Base-by-base conservation (phyloP, 495 filamentous ascomycete genomes). In the Trichocladium antarcticum region DNA sequence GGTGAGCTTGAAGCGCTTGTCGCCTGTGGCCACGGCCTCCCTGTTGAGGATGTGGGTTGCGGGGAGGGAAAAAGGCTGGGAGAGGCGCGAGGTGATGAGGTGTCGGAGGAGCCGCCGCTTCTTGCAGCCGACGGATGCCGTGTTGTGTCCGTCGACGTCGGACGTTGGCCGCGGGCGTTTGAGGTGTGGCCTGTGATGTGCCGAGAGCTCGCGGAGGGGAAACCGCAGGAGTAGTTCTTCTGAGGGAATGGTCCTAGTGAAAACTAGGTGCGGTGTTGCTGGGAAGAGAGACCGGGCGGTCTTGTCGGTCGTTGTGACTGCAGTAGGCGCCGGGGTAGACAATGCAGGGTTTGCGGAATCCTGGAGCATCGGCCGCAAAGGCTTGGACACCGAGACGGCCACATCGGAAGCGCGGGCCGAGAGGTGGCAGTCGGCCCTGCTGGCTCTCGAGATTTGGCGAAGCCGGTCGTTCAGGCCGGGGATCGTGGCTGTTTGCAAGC, bases 11-110 rank as follows among this genome's bases (percentile, higher is more conserved):
- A 82, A 74, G 15, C 79, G 70, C 61, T 74, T 81, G 44, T 74
- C 72, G 20, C 76, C 74, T 3, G 63, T 55, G 0, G 56, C 48
- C 1, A 55, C 53, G 3, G 52, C 54, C 51, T 73, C 73, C 29
- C 81, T 71, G 60, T 80, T 76, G 45, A 81, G 68, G 45, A 85
- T 80, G 59, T 85, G 79, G 17, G 81, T 79, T 5, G 83, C 74
- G 0, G 83, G 83, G 10, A 72, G 66, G 1, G 82, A 83, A 58
- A 79, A 87, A 1, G 82, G 83, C 38, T 68, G 70, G 22, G 80
- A 84, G 1, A 87, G 75, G 15, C 80, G 71, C 4, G 81, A 85
- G 5, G 83, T 87, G 52, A 85, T 74, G 17, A 85, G 66, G 19
- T 76, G 65, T 16, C 78, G 64, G 5, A 79, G 74, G 14, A 87